Percentiles rank a stretch among this genome's conserved stretches.
Conservation (phyloP, 768 basidiomycete species). For the Trametes villosa region DNA sequence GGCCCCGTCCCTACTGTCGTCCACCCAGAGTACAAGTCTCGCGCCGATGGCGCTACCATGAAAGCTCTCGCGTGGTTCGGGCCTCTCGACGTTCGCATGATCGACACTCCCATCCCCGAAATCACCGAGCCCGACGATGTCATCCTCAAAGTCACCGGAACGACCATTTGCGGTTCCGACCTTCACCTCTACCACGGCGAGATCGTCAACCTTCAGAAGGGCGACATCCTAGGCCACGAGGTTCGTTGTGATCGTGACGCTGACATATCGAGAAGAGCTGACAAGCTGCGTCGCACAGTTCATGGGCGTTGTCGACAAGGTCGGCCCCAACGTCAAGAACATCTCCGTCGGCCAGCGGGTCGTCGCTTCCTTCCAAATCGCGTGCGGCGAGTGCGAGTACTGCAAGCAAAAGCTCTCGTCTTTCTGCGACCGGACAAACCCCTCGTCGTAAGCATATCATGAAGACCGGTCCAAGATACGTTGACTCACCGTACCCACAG, state of each 20-base stretch:
- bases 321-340: conserved; percentile 67
- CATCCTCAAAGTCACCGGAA: conserved; percentile 74
- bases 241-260: conserved; percentile 37
- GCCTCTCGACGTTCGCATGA: conserved; percentile 48
- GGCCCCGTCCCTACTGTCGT: conserved; percentile 46
- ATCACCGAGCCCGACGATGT: conserved; percentile 78
- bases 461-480: not conserved
- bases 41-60: conserved; percentile 62
- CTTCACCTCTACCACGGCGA: conserved; percentile 70
- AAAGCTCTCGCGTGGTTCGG: conserved; percentile 74
- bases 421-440: conserved; percentile 76
- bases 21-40: conserved; percentile 48
- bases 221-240: conserved; percentile 79
- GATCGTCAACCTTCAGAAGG: conserved; percentile 68
- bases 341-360: conserved; percentile 69
- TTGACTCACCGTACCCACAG: conserved; percentile 31
- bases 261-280: not conserved
- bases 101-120: conserved; percentile 56
- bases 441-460: conserved; percentile 51
- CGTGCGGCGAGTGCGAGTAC: conserved; percentile 72
- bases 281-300: conserved; percentile 40
- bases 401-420: conserved; percentile 76
- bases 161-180: conserved; percentile 60
- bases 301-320: conserved; percentile 69
- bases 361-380: conserved; percentile 80